These are phyloP conservation scores for Choiromyces venosus DNA, from an alignment of 495 filamentous ascomycete genomes.

Conservation along the genomic window DNA sequence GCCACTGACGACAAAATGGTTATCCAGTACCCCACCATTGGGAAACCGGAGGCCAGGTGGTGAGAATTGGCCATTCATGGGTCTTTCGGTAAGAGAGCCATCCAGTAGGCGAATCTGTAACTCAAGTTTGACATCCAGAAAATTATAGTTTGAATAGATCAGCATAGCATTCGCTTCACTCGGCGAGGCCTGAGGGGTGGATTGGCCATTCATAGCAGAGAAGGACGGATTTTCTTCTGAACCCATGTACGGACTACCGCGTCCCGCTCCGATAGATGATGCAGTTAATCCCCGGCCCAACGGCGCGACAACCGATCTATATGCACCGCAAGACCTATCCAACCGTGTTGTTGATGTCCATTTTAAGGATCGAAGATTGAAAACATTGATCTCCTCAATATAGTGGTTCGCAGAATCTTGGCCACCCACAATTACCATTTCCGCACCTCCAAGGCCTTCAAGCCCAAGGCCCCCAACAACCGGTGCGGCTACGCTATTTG, in stretches of 20 bases:
- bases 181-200: slow-evolving; percentile 20
- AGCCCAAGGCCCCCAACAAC: slow-evolving; percentile 61
- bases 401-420: slow-evolving; percentile 98
- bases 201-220: slow-evolving; percentile 27
- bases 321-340: slow-evolving; percentile 88
- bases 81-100: slow-evolving; percentile 75
- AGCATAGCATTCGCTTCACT: slow-evolving; percentile 74
- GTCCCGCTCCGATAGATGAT: slow-evolving; percentile 61
- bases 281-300: slow-evolving; percentile 55
- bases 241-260: slow-evolving; percentile 12
- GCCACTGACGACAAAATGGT: slow-evolving; percentile 92
- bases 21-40: slow-evolving; percentile 87
- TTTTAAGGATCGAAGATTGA: slow-evolving; percentile 91
- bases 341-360: slow-evolving; percentile 84
- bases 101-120: slow-evolving; percentile 81
- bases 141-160: slow-evolving; percentile 99
- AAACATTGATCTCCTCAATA: slow-evolving; percentile 96
- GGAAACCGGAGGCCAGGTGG: slow-evolving; percentile 91
- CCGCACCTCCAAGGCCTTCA: slow-evolving; percentile 85
- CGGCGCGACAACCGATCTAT: slow-evolving; percentile 88
- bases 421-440: slow-evolving; percentile 95
- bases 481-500: slow-evolving; percentile 28
- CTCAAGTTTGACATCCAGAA: slow-evolving; percentile 91
- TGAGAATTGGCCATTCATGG: slow-evolving; percentile 79
- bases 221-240: slow-evolving; percentile 37